A percentile compares a stretch with the other conserved stretches of the same genome.
Evolutionary conservation across 257 asterid genomes (phyloP).

Genomic region (Oldenlandia corymbosa): DNA sequence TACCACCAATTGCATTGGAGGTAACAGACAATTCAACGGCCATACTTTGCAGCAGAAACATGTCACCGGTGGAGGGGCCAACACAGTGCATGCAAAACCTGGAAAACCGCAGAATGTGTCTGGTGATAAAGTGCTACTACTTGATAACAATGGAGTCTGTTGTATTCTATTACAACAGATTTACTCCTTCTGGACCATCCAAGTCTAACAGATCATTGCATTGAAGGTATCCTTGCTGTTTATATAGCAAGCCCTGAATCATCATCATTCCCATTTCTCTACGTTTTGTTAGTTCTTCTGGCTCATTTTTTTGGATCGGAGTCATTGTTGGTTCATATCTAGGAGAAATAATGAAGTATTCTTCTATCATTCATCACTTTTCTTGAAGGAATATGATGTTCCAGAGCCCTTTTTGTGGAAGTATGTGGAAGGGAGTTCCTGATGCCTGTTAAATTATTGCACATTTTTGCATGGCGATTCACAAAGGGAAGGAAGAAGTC

Average conservation of each 20-base stretch:
- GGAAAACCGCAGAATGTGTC: conserved; percentile 3
- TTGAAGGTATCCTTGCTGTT: background rate
- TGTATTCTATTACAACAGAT: background rate
- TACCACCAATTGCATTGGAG: no score
- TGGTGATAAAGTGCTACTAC: no score
- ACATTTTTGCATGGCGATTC: conserved; percentile 18
- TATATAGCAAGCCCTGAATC: background rate
- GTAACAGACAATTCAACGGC: background rate
- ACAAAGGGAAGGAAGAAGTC: no score
- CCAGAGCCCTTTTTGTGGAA: no score
- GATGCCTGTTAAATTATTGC: no score
- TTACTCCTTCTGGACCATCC: background rate
- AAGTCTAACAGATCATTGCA: background rate
- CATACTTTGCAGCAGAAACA: conserved; percentile 11
- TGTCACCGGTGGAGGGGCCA: conserved; percentile 18
- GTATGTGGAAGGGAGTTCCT: no score
- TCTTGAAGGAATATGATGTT: no score
- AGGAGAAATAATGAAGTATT: no score
- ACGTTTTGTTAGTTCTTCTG: background rate
- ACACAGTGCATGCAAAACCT: conserved; percentile 10
- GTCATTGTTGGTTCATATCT: no score
- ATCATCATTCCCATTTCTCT: background rate
- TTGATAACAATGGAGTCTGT: background rate
- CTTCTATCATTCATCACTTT: no score
- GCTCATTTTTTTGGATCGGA: no score